phyloP scores from a whole-genome alignment of 2,329 filamentous ascomycete genomes.

The Diatrype stigma region DNA sequence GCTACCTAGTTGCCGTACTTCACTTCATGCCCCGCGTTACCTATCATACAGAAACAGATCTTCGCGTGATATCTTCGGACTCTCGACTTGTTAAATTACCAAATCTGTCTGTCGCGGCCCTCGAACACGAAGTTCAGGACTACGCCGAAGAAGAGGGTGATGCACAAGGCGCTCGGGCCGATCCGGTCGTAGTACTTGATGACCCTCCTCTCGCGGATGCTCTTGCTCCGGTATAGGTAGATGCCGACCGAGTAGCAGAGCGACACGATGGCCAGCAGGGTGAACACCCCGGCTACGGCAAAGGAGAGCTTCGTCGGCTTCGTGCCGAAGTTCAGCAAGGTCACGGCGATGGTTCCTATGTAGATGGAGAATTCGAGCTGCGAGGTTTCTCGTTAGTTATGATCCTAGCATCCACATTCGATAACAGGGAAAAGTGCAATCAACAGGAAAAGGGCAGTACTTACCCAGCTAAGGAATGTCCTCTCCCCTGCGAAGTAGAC shows the following conservation, averaged over 20 bases:
- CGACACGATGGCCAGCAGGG: constrained; percentile 69
- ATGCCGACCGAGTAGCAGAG: constrained; percentile 80
- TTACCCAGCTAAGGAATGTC: constrained; percentile 90
- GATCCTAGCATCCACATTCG: not conserved
- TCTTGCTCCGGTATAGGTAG: constrained; percentile 83
- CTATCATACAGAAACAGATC: too few species aligned
- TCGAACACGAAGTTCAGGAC: constrained; percentile 77
- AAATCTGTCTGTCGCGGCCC: constrained; percentile 55
- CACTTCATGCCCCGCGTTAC: too few species aligned
- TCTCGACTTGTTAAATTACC: constrained; percentile 38
- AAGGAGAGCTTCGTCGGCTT: constrained; percentile 57
- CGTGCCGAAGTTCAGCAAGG: constrained; percentile 74
- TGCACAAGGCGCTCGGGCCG: constrained; percentile 75
- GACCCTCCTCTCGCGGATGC: constrained; percentile 78
- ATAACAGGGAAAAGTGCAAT: too few species aligned
- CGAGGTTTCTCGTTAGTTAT: constrained; percentile 12
- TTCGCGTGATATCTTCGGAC: too few species aligned
- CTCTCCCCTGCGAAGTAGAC: constrained; percentile 95
- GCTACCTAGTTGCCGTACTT: too few species aligned
- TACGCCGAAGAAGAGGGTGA: constrained; percentile 69
- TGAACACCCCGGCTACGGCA: constrained; percentile 72
- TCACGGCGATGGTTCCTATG: constrained; percentile 80
- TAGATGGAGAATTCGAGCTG: constrained; percentile 95
- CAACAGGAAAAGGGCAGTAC: constrained; percentile 24
- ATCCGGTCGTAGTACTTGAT: constrained; percentile 88